Evolutionary conservation across 257 asterid genomes (phyloP).

Genomic region (Solanum ahanhuiri): DNA sequence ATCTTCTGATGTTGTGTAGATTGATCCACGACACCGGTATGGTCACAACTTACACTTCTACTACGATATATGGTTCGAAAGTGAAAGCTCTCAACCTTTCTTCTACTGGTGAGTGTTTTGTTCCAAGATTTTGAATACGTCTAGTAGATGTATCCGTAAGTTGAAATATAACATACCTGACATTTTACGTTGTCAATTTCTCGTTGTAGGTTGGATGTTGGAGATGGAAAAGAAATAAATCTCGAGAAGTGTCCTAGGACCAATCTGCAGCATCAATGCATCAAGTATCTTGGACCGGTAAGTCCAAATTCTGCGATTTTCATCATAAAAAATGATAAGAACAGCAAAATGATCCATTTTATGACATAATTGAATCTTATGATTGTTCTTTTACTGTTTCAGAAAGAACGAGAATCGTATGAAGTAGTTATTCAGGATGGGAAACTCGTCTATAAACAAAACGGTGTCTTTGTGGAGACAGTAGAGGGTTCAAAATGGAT

Average conservation of each 20-base stretch:
- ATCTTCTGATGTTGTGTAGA: constrained; percentile 25
- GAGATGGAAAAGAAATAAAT: constrained; percentile 85
- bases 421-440: constrained; percentile 65
- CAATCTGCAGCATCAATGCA: constrained; percentile 66
- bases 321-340: not conserved
- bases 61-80: constrained; percentile 77
- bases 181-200: not conserved
- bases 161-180: not conserved
- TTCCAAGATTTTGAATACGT: not conserved
- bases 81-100: constrained; percentile 87
- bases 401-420: constrained; percentile 73
- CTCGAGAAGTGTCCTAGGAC: constrained; percentile 72
- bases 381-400: constrained; percentile 6
- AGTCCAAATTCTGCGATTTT: constrained; percentile 11
- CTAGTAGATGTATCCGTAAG: not conserved
- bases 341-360: not conserved
- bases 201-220: constrained; percentile 75
- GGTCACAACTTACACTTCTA: constrained; percentile 92
- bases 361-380: not conserved
- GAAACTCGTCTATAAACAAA: constrained; percentile 57
- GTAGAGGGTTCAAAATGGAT: constrained; percentile 84
- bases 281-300: constrained; percentile 88
- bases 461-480: constrained; percentile 47
- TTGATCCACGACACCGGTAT: constrained; percentile 96
- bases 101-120: constrained; percentile 69